These are phyloP conservation scores for Globisporangium canariense DNA, from an alignment of 352 stramenopile genomes.

Conservation along the genomic window DNA sequence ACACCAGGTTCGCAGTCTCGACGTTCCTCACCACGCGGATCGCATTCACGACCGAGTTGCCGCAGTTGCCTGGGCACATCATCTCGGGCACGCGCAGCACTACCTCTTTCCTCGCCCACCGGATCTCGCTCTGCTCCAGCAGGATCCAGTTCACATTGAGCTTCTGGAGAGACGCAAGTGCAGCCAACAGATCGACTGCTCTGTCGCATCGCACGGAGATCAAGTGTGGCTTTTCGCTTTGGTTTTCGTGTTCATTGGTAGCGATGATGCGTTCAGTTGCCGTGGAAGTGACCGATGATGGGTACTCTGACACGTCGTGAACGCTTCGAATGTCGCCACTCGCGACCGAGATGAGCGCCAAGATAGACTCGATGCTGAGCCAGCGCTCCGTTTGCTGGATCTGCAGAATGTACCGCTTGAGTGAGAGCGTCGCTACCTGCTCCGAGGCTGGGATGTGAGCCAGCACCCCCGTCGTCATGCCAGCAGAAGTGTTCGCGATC, in stretches of 20 bases:
- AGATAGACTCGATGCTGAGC: slow-evolving; percentile 25
- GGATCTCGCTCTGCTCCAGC: slow-evolving; percentile 31
- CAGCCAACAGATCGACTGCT: slow-evolving; percentile 23
- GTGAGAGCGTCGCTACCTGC: slow-evolving; percentile 13
- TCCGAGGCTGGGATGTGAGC: not conserved
- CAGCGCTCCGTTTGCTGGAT: slow-evolving; percentile 24
- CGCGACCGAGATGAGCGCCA: slow-evolving; percentile 32
- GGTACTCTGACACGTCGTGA: slow-evolving; percentile 22
- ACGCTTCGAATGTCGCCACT: slow-evolving; percentile 48
- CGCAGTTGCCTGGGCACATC: slow-evolving; percentile 81
- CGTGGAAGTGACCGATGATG: slow-evolving; percentile 2
- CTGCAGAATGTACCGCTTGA: slow-evolving; percentile 33
- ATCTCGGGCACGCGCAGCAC: slow-evolving; percentile 68
- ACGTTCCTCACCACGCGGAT: slow-evolving; percentile 41
- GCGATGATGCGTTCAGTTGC: not conserved
- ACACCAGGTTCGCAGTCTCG: slow-evolving; percentile 47
- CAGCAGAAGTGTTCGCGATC: slow-evolving; percentile 9
- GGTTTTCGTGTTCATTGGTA: not conserved
- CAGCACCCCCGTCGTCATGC: not conserved
- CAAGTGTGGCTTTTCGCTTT: slow-evolving; percentile 12
- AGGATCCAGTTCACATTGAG: slow-evolving; percentile 33
- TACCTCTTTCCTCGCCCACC: slow-evolving; percentile 60
- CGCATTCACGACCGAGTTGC: slow-evolving; percentile 64
- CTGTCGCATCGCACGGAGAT: slow-evolving; percentile 31
- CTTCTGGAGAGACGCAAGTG: slow-evolving; percentile 22